Evolutionary conservation across 2,329 filamentous ascomycete species (phyloP), one percentile per base, ranked within the genome.

Genomic region (Calcarisporium arbuscula): DNA sequence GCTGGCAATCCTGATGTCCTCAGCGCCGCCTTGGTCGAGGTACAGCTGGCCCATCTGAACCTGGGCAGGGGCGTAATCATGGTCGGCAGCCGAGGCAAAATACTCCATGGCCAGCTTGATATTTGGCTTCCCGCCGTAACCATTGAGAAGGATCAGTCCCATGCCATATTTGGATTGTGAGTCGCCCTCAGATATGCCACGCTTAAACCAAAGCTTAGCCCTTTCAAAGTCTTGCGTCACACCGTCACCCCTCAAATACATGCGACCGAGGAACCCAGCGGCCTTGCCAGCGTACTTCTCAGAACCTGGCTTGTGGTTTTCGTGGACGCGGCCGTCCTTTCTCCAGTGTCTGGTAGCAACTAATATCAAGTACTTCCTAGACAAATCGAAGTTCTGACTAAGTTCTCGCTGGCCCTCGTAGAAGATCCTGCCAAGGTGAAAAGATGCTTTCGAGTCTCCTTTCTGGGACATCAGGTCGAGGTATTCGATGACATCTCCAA

Each of bases 401-500:
- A 94, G 67, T 1, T 78, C 80, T 36, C 84, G 73, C 36, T 86
- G 80, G 1, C 89, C 89, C 38, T 95, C 89, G 51, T 95, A 95
- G 55, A 94, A 85, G 42, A 94, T 75, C 44, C 86, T 80, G 4
- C 85, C 89, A 1, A 95, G 67, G 42, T 85, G 89, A 50, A 89
- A 88, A 1, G 86, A 90, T 1, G 89, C 86, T 54, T 85, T 88
- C 36, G 86, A 76, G 51, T 95, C 87, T 9, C 89, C 88, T 55
- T 94, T 94, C 40, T 89, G 79, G 6, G 87, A 87, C 71, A 94
- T 82, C 27, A 95, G 70, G 49, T 95, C 86, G 45, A 95, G 68
- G 49, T 95, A 98, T 55, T 98, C 92, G 39, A 98, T 78, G 12
- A 96, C 84, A 57, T 98, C 90, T 49, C 94, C 88, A 39, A 95